A percentile compares a stretch with the other conserved stretches of the same genome.
These are phyloP conservation scores for Bipolaris sorokiniana DNA, from an alignment of 2,329 filamentous ascomycete genomes.

Conservation along the genomic window DNA sequence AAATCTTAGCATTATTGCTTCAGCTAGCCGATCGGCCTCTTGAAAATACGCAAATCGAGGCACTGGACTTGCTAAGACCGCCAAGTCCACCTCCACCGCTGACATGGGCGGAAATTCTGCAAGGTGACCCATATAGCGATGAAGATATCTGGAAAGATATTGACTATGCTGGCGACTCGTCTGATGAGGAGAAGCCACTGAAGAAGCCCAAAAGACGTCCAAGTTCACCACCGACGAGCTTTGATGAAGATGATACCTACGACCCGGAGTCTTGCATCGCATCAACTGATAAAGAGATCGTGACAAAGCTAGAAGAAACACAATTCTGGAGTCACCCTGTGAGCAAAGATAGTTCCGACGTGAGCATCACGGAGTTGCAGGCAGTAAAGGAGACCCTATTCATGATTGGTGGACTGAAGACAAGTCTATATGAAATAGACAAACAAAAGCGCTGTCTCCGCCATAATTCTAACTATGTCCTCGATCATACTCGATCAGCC, in stretches of 20 bases:
- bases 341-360: conserved; percentile 20
- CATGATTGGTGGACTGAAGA: conserved; percentile 82
- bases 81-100: conserved; percentile 58
- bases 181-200: conserved; percentile 62
- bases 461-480: conserved; percentile 48
- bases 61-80: conserved; percentile 64
- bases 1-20: conserved; percentile 78
- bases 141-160: conserved; percentile 73
- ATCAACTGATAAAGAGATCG: conserved; percentile 25
- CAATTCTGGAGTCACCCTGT: conserved; percentile 56
- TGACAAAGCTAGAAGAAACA: conserved; percentile 51
- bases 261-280: conserved; percentile 45
- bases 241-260: conserved; percentile 46
- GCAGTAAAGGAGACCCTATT: conserved; percentile 78
- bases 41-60: conserved; percentile 69
- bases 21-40: conserved; percentile 82
- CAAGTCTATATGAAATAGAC: conserved; percentile 67
- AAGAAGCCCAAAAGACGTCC: conserved; percentile 28
- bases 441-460: conserved; percentile 33
- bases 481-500: conserved; percentile 47
- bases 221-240: conserved; percentile 45
- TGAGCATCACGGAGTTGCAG: conserved; percentile 71
- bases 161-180: conserved; percentile 69
- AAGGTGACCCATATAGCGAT: conserved; percentile 75
- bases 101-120: conserved; percentile 80